Percentiles rank a stretch among this genome's conserved stretches.
Conservation (phyloP, 2,329 filamentous ascomycete species). For the Aspergillus sp. region DNA sequence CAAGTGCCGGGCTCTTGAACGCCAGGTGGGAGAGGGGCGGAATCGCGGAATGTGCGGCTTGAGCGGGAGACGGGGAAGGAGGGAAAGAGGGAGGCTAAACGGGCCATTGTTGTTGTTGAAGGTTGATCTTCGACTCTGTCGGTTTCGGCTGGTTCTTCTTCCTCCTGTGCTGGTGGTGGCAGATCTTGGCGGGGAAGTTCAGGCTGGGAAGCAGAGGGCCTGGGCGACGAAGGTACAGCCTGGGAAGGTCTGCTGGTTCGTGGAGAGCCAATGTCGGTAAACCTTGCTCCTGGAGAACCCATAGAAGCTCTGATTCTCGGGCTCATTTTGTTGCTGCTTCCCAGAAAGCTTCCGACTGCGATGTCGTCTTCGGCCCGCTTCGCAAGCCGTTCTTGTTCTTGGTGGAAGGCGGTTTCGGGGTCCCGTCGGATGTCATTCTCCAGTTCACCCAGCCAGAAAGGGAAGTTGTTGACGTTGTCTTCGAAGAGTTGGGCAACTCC, state of each 20-base stretch:
- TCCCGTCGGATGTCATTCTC: constrained; percentile 92
- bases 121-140: constrained; percentile 26
- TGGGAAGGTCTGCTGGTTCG: constrained; percentile 19
- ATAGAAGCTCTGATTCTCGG: constrained; percentile 22
- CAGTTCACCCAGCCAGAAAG: constrained; percentile 90
- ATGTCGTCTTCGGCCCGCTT: constrained; percentile 79
- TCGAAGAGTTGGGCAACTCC: constrained; percentile 88
- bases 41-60: constrained; percentile 48
- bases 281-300: constrained; percentile 28
- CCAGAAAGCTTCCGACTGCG: constrained; percentile 81
- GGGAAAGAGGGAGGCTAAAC: constrained; percentile 67
- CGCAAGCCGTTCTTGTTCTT: constrained; percentile 77
- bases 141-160: constrained; percentile 19
- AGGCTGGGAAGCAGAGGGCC: constrained; percentile 33
- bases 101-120: constrained; percentile 38
- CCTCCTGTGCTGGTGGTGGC: constrained; percentile 39
- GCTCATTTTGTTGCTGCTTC: constrained; percentile 36
- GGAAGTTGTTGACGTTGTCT: constrained; percentile 90
- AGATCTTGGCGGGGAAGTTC: constrained; percentile 33
- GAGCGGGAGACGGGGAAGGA: constrained; percentile 77
- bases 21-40: constrained; percentile 66
- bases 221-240: constrained; percentile 15
- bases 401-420: constrained; percentile 80
- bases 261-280: constrained; percentile 20
- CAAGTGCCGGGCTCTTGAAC: constrained; percentile 78